Evolutionary conservation across 345 rosid genomes (phyloP), one percentile per base, ranked within the genome.

Genomic region (Gossypium turneri): DNA sequence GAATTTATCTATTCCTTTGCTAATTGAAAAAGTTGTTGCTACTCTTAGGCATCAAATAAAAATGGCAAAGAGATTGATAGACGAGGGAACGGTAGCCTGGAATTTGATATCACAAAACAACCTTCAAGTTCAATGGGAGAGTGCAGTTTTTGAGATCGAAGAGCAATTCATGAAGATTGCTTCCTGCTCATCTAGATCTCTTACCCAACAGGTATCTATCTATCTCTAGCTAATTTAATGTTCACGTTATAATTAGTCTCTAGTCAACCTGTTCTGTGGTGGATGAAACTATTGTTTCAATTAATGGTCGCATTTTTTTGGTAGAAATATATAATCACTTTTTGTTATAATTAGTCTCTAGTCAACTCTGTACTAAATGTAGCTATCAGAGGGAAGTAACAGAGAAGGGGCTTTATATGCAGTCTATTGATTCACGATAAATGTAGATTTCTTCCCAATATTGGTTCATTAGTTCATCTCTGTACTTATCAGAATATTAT

Each of bases 1-100:
- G 13, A 27, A 53, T 29, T 29, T 50, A 27, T 22, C 57, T 63
- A 5, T 60, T 65, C 38, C 13, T 44, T 73, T 45, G 3, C 38
- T 55, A 48, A 73, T 20, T 24, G 45, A 50, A 79, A 41, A 60
- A 24, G 2, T 19, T 34, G 25, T 69, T 58, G 34, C 53, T 34
- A 20, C 41, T 53, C 17, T 25, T 85, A 95, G 99, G 84, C 84
- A 74, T 77, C 98, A 91, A 81, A 87, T 93, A 80, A 83, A 81
- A 73, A 84, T 89, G 77, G 89, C 92, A 70, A 95, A 84, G 84
- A 82, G 84, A 72, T 76, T 95, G 91, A 95, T 95, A 79, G 93
- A 84, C 67, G 98, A 95, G 81, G 99, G 99, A 81, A 90, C 91
- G 62, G 89, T 78, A 79, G 86, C 88, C 4, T 95, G 99, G 98